These are phyloP conservation scores for Pseudogymnoascus sp. DNA, from an alignment of 2,329 filamentous ascomycete species.

Conservation along the genomic window DNA sequence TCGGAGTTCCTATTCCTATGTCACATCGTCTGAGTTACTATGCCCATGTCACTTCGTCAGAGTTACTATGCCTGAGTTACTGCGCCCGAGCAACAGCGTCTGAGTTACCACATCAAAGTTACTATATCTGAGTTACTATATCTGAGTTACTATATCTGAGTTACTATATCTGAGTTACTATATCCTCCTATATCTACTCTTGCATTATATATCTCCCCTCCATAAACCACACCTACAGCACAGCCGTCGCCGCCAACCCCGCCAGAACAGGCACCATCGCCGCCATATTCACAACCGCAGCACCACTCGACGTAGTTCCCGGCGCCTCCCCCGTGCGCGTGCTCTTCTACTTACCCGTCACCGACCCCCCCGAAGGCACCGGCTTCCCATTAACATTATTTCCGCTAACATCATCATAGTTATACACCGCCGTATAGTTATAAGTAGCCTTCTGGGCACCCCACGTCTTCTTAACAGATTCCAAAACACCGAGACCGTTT, in stretches of 20 bases:
- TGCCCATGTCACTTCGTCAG: too few relatives aligned
- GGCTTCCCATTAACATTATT: slow-evolving; percentile 14
- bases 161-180: not conserved
- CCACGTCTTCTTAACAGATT: slow-evolving; percentile 15
- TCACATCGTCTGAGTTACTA: too few relatives aligned
- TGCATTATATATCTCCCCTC: not conserved
- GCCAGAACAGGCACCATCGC: not conserved
- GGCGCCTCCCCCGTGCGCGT: not conserved
- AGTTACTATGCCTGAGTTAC: too few relatives aligned
- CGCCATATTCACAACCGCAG: not conserved
- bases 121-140: too few relatives aligned
- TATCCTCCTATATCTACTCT: not conserved
- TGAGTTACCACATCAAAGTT: too few relatives aligned
- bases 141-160: too few relatives aligned
- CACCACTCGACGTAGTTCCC: not conserved
- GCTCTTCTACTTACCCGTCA: not conserved
- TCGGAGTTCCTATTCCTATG: too few relatives aligned
- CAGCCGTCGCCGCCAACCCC: not conserved
- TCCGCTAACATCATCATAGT: slow-evolving; percentile 15
- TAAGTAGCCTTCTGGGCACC: slow-evolving; percentile 14
- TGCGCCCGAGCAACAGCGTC: too few relatives aligned
- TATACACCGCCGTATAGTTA: slow-evolving; percentile 19
- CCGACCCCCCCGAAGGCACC: not conserved
- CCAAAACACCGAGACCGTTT: slow-evolving; percentile 14
- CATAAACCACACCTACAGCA: not conserved